These are phyloP conservation scores for Apiotrichum akiyoshidainum DNA, from an alignment of 1,284 basidiomycete species.

Conservation along the genomic window DNA sequence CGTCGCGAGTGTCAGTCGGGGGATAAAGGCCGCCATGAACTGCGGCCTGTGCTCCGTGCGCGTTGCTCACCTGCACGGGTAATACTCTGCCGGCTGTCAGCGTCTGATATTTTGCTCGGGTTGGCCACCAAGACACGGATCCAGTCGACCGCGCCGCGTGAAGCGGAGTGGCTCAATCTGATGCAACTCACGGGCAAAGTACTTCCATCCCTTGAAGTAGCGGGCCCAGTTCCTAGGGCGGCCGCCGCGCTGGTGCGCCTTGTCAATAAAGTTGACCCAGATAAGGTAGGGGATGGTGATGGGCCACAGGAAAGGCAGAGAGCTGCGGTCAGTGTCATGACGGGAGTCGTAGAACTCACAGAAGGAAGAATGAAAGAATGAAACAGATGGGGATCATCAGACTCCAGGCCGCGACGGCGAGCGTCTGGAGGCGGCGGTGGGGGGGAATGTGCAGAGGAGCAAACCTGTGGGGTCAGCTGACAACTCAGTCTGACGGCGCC, in stretches of 20 bases:
- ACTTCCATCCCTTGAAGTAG: constrained; percentile 66
- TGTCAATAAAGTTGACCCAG: constrained; percentile 73
- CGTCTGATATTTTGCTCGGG: background rate
- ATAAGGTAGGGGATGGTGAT: constrained; percentile 73
- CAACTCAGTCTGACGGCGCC: background rate
- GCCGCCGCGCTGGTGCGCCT: constrained; percentile 73
- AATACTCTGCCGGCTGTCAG: constrained; percentile 73
- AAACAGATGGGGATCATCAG: constrained; percentile 69
- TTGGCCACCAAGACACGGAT: too few relatives aligned
- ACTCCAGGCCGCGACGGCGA: constrained; percentile 83
- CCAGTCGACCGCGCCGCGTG: too few relatives aligned
- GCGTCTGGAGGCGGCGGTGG: constrained; percentile 70
- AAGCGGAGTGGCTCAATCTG: too few relatives aligned
- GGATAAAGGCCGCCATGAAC: too few relatives aligned
- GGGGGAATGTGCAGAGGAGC: constrained; percentile 50
- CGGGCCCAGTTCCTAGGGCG: constrained; percentile 75
- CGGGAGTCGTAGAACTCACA: constrained; percentile 57
- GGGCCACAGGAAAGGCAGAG: constrained; percentile 85
- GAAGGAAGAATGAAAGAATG: constrained; percentile 70
- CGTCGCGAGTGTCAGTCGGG: background rate
- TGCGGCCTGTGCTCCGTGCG: constrained; percentile 1
- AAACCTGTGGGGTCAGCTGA: constrained; percentile 33
- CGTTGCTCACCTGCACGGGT: constrained; percentile 58
- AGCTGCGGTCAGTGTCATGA: constrained; percentile 56
- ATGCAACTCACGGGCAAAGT: constrained; percentile 40